Evolutionary conservation across 306 rosid genomes (phyloP).

Genomic region (Corylus americana): DNA sequence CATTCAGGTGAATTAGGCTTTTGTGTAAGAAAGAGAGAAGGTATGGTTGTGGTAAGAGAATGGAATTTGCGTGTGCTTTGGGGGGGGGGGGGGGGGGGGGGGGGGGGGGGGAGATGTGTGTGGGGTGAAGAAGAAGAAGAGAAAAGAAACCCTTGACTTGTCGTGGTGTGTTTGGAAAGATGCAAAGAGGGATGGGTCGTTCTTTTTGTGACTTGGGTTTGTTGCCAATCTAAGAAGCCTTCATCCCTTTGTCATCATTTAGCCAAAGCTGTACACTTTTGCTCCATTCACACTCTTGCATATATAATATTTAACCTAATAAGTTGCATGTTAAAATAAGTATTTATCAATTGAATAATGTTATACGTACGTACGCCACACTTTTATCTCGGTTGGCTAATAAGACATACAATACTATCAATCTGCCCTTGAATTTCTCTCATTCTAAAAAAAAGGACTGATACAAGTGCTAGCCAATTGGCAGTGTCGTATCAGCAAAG

Average conservation of each 20-base stretch:
- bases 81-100: not conserved
- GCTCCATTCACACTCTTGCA: not conserved
- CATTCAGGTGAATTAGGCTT: slow-evolving; percentile 26
- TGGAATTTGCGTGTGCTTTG: slow-evolving; percentile 37
- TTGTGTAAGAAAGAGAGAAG: slow-evolving; percentile 23
- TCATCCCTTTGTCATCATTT: not conserved
- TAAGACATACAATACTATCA: no score
- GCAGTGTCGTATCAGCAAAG: no score
- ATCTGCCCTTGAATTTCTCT: no score
- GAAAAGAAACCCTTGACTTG: slow-evolving; percentile 21
- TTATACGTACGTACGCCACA: no score
- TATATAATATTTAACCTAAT: not conserved
- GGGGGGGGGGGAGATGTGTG: slow-evolving; percentile 5
- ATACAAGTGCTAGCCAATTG: no score
- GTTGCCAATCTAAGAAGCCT: slow-evolving; percentile 8
- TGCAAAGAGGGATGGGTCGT: slow-evolving; percentile 2
- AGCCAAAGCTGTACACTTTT: not conserved
- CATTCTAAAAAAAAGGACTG: no score
- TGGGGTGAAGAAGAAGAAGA: not conserved
- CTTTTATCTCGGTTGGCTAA: no score
- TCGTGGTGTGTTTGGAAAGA: slow-evolving; percentile 30
- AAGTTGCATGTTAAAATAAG: not conserved
- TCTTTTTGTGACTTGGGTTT: slow-evolving; percentile 23
- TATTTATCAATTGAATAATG: not conserved
- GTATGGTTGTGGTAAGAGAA: slow-evolving; percentile 26